These are phyloP conservation scores for Macrolepiota fuliginosa DNA, from an alignment of 768 basidiomycete species.

Conservation along the genomic window DNA sequence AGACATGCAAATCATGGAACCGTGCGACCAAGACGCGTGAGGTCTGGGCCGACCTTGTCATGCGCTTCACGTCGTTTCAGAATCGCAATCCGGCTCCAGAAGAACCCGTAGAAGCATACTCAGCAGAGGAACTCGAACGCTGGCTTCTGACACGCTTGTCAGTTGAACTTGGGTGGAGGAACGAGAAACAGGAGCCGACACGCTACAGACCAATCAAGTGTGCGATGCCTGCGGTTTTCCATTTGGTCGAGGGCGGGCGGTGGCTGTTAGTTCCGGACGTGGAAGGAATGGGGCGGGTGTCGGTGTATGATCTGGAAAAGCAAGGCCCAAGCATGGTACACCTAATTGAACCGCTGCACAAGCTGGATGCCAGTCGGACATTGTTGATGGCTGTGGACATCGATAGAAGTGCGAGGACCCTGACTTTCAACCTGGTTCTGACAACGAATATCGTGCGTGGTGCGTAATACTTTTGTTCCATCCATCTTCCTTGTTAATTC, in stretches of 20 bases:
- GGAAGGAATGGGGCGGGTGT: conserved; percentile 10
- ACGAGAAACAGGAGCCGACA: conserved; percentile 11
- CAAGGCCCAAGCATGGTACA: background rate
- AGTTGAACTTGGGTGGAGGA: conserved; percentile 11
- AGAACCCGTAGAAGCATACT: conserved; percentile 11
- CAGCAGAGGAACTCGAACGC: conserved; percentile 8
- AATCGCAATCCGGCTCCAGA: conserved; percentile 5
- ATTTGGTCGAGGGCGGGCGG: conserved; percentile 11
- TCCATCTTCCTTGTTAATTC: background rate
- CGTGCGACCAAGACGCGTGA: conserved; percentile 10
- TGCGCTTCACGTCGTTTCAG: conserved; percentile 5
- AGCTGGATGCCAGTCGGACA: conserved; percentile 10
- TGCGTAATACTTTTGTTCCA: background rate
- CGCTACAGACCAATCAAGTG: conserved; percentile 10
- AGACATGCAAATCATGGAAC: conserved; percentile 15
- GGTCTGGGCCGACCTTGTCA: conserved; percentile 10
- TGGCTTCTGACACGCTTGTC: conserved; percentile 11
- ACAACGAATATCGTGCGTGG: conserved; percentile 9
- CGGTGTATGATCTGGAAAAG: conserved; percentile 11
- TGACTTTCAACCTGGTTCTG: conserved; percentile 8
- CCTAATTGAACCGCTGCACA: conserved; percentile 10
- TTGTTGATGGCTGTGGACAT: conserved; percentile 12
- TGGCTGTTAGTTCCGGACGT: conserved; percentile 13
- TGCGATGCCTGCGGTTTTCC: conserved; percentile 4
- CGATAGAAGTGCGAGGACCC: background rate